These are phyloP conservation scores for Cryptococcus sp. DNA, from an alignment of 1,284 basidiomycete genomes.

Conservation along the genomic window DNA sequence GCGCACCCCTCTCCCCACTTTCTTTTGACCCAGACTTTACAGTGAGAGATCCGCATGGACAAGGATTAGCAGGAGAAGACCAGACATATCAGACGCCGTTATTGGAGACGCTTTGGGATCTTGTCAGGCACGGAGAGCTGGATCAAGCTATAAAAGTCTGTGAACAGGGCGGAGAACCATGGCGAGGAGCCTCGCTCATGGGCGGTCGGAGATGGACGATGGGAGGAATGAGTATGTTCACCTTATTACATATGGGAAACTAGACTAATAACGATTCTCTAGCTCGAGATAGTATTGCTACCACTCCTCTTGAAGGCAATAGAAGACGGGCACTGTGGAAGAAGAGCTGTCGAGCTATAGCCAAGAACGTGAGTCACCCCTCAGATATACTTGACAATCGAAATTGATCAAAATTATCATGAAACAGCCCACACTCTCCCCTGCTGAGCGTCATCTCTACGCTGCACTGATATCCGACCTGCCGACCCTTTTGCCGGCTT, in stretches of 20 bases:
- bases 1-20: slow-evolving; percentile 9
- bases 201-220: slow-evolving; percentile 47
- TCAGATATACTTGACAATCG: background rate
- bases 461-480: slow-evolving; percentile 86
- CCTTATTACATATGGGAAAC: background rate
- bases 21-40: slow-evolving; percentile 51
- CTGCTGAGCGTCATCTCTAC: slow-evolving; percentile 79
- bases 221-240: slow-evolving; percentile 45
- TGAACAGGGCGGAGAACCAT: slow-evolving; percentile 79
- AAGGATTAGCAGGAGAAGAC: slow-evolving; percentile 47
- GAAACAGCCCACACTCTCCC: slow-evolving; percentile 65
- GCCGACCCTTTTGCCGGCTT: slow-evolving; percentile 70
- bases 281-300: slow-evolving; percentile 14
- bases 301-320: slow-evolving; percentile 60
- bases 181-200: slow-evolving; percentile 63
- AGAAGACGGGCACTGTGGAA: slow-evolving; percentile 79
- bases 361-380: slow-evolving; percentile 65
- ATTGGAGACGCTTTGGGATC: slow-evolving; percentile 46
- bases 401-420: slow-evolving; percentile 6
- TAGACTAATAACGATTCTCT: background rate
- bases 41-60: slow-evolving; percentile 44
- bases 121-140: slow-evolving; percentile 63
- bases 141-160: slow-evolving; percentile 82
- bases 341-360: slow-evolving; percentile 72
- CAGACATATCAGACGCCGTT: slow-evolving; percentile 46